Percentiles rank a stretch among this genome's conserved stretches.
These are phyloP conservation scores for Trichoderma guizhouense DNA, from an alignment of 2,329 filamentous ascomycete species.

Conservation along the genomic window DNA sequence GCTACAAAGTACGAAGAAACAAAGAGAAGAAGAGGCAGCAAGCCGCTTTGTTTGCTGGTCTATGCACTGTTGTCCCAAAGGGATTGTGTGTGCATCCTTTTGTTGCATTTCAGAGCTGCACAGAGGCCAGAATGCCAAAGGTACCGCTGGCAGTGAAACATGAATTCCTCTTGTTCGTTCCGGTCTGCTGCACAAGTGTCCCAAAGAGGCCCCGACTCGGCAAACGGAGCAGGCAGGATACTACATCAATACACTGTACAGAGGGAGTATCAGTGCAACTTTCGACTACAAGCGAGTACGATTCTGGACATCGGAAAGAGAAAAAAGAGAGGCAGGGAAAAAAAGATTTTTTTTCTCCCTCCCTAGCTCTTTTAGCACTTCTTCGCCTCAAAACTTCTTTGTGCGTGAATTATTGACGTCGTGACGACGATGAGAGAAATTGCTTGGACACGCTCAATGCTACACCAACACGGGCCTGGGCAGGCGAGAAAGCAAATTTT, in stretches of 20 bases:
- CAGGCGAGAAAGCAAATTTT: slow-evolving; percentile 11
- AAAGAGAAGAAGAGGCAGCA: not conserved
- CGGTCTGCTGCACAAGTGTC: not conserved
- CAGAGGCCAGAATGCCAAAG: not conserved
- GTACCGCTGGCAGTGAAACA: slow-evolving; percentile 4
- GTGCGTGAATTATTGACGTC: not conserved
- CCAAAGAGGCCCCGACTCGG: not conserved
- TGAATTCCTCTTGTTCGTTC: slow-evolving; percentile 6
- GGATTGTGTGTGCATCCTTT: slow-evolving; percentile 1
- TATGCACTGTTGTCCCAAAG: not conserved
- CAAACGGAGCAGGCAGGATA: not conserved
- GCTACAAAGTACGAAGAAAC: not conserved
- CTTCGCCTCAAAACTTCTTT: not conserved
- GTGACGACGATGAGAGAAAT: not conserved
- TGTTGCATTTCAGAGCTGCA: not conserved
- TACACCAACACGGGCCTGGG: slow-evolving; percentile 4
- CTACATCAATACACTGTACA: not conserved
- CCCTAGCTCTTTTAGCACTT: not conserved
- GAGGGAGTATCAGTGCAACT: not conserved
- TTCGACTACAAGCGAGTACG: not conserved
- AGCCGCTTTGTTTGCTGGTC: not conserved
- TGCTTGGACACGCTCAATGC: not conserved
- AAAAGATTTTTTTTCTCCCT: not conserved
- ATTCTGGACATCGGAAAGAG: not conserved
- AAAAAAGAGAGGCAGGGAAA: not conserved